Conservation (phyloP, 2,329 filamentous ascomycete genomes). For the Pestalotiopsis sp. region DNA sequence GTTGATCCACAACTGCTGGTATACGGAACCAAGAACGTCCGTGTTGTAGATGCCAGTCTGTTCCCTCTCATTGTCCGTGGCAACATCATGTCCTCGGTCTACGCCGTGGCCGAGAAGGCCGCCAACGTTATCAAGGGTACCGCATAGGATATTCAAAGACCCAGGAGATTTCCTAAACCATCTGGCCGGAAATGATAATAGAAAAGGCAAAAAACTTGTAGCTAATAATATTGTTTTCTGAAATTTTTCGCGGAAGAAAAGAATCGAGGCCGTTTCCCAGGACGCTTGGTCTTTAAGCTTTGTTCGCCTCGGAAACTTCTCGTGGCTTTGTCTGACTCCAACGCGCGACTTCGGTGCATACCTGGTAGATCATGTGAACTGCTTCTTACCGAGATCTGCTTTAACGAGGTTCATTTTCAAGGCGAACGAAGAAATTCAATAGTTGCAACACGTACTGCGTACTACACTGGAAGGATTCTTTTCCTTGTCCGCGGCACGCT, state of each 20-base stretch:
- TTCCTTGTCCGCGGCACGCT: background rate
- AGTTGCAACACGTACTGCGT: background rate
- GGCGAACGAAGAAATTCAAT: background rate
- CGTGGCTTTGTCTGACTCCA: background rate
- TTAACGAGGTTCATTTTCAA: background rate
- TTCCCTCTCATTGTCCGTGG: slow-evolving; percentile 45
- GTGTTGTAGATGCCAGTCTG: slow-evolving; percentile 47
- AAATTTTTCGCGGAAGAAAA: background rate
- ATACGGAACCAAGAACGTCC: slow-evolving; percentile 44
- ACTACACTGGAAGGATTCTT: background rate
- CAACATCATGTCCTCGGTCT: slow-evolving; percentile 30
- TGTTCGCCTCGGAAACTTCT: background rate
- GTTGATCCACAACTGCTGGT: slow-evolving; percentile 44
- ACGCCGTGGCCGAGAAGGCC: slow-evolving; percentile 31
- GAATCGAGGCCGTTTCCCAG: background rate
- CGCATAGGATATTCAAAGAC: background rate
- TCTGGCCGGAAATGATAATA: background rate
- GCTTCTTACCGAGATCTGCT: background rate
- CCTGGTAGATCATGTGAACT: background rate
- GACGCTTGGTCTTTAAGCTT: background rate
- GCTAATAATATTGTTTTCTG: background rate
- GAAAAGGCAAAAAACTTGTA: background rate
- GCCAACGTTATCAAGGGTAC: slow-evolving; percentile 3
- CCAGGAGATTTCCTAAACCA: background rate
- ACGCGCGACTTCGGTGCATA: background rate